These are phyloP conservation scores for Ganoderma leucocontextum DNA, from an alignment of 1,284 basidiomycete species.

Conservation along the genomic window DNA sequence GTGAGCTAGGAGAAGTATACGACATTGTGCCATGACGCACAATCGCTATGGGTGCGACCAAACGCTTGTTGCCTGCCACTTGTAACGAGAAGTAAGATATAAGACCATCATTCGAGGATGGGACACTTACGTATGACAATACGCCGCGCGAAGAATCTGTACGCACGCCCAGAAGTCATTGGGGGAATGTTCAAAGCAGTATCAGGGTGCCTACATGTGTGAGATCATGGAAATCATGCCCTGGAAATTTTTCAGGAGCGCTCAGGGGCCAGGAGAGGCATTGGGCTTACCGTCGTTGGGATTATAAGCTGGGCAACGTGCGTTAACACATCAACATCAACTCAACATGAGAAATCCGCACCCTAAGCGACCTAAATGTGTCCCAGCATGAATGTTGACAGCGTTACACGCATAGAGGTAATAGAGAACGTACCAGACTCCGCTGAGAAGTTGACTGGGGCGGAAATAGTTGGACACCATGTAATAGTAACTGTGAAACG, in stretches of 20 bases:
- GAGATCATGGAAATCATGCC: background rate
- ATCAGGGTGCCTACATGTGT: background rate
- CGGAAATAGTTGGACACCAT: background rate
- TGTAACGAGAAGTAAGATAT: too few relatives aligned
- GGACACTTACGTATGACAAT: background rate
- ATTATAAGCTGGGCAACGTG: background rate
- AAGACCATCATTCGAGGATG: background rate
- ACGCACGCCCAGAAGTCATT: background rate
- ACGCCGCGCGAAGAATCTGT: background rate
- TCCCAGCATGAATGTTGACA: background rate
- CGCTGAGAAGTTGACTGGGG: background rate
- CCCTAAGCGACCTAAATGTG: background rate
- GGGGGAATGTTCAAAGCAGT: too few relatives aligned
- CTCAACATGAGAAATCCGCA: background rate
- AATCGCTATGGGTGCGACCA: background rate
- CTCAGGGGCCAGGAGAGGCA: background rate
- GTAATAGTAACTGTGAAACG: background rate
- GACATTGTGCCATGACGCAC: background rate
- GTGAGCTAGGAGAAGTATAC: background rate
- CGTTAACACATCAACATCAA: background rate
- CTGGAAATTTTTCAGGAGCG: background rate
- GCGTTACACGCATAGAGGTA: background rate
- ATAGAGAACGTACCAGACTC: background rate
- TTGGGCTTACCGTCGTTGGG: background rate
- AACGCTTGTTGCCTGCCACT: background rate